phyloP scores from a whole-genome alignment of 2,329 filamentous ascomycete genomes.

The Aaosphaeria arxii region DNA sequence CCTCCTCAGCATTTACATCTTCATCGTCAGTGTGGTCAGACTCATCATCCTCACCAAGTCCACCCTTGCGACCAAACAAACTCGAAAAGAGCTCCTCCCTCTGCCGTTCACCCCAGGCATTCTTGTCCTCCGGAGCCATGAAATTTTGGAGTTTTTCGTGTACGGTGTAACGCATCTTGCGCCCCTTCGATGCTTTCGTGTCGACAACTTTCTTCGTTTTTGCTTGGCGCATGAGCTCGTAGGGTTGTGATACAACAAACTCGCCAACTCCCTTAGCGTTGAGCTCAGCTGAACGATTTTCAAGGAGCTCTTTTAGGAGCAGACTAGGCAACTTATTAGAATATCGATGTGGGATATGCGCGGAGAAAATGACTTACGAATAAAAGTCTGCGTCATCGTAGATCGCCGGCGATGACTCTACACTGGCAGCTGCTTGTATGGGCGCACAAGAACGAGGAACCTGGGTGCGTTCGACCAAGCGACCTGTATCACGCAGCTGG shows the following conservation, averaged over 20 bases:
- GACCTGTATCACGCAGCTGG: conserved; percentile 64
- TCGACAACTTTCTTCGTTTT: conserved; percentile 87
- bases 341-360: too few species aligned
- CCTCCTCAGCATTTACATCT: conserved; percentile 34
- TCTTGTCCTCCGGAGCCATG: conserved; percentile 86
- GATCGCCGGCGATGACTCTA: conserved; percentile 60
- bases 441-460: conserved; percentile 76
- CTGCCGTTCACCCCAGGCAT: conserved; percentile 75
- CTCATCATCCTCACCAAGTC: conserved; percentile 41
- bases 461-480: conserved; percentile 66
- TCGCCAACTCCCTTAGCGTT: conserved; percentile 44
- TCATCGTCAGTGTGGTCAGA: conserved; percentile 35
- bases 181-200: conserved; percentile 89
- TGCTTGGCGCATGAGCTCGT: conserved; percentile 69
- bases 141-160: conserved; percentile 98
- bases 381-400: conserved; percentile 98
- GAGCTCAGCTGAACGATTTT: conserved; percentile 73
- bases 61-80: conserved; percentile 46
- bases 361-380: conserved; percentile 44
- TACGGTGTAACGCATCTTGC: conserved; percentile 90
- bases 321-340: conserved; percentile 34
- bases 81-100: conserved; percentile 61
- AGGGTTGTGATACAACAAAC: conserved; percentile 44
- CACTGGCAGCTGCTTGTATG: conserved; percentile 54
- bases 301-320: conserved; percentile 87